Percentiles rank a stretch among this genome's conserved stretches.
phyloP scores from a whole-genome alignment of 805 yeast species.

The Wickerhamiella cacticola region DNA sequence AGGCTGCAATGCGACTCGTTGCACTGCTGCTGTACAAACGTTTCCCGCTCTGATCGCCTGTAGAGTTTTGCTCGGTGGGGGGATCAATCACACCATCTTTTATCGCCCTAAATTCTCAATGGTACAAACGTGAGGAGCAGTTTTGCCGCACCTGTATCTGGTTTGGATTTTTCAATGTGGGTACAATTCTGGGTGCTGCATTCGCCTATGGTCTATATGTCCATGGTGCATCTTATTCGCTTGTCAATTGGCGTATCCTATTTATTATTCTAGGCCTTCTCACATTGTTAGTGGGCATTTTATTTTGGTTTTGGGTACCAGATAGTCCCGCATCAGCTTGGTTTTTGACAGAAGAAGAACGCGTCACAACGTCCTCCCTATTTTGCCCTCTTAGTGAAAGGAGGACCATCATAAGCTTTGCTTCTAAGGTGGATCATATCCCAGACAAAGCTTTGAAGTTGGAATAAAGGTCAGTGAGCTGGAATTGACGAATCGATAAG shows the following conservation, averaged over 20 bases:
- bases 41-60: too few relatives aligned
- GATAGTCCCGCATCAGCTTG: constrained; percentile 41
- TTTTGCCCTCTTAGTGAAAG: too few relatives aligned
- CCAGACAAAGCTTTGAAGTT: too few relatives aligned
- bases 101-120: constrained; percentile 44
- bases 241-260: constrained; percentile 42
- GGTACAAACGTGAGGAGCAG: constrained; percentile 39
- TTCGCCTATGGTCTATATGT: constrained; percentile 35
- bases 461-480: too few relatives aligned
- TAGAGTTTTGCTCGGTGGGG: too few relatives aligned
- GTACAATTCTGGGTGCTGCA: constrained; percentile 35
- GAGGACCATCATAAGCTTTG: too few relatives aligned
- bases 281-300: constrained; percentile 33
- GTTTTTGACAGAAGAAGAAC: constrained; percentile 37
- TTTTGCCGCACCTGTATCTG: constrained; percentile 36
- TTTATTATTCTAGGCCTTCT: constrained; percentile 46
- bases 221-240: constrained; percentile 26
- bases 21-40: too few relatives aligned
- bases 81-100: constrained; percentile 48
- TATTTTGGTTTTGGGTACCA: constrained; percentile 32
- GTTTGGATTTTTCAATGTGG: constrained; percentile 35
- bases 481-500: too few relatives aligned
- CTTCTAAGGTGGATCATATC: too few relatives aligned
- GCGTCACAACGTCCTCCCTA: too few relatives aligned
- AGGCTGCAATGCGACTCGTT: too few relatives aligned